Base-by-base conservation (phyloP, 331 rosid genomes). In the Phaseolus coccineus region DNA sequence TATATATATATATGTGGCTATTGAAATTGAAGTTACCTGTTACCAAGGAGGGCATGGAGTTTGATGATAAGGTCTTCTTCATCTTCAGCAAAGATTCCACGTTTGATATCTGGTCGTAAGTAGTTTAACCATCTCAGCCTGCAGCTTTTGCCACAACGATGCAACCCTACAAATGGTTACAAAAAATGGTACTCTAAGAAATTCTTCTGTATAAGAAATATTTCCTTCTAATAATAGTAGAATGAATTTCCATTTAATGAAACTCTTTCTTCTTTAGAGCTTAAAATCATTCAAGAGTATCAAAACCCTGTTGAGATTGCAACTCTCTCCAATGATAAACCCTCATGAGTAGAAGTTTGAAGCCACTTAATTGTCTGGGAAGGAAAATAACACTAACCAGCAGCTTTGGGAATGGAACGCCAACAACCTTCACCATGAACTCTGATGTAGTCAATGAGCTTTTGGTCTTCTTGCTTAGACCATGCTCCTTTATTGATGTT, bases 31-130 rank as follows among this genome's bases (percentile, higher is more conserved):
- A 44, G 25, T 14, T 89, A 91, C 97, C 92, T 80, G 77, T 91
- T 91, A 77, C 97, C 97, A 13, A 91, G 94, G 52, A 91, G 92
- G 84, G 94, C 92, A 51, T 89, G 97, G 53, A 91, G 92, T 82
- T 88, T 89, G 84, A 89, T 82, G 84, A 91, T 87, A 42, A 91
- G 97, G 13, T 91, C 97, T 80, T 89, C 97, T 84, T 91, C 97
- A 65, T 91, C 94, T 76, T 87, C 89, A 3, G 77, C 91, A 74
- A 91, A 91, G 84, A 84, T 80, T 15, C 94, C 97, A 4, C 89
- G 91, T 80, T 91, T 89, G 75, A 89, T 91, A 39, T 87, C 92
- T 31, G 97, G 97, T 71, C 90, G 66, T 1, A 91, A 75, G 63
- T 87, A 91, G 81, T 89, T 91, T 55, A 91, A 81, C 96, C 96